phyloP scores from a whole-genome alignment of 768 basidiomycete genomes.

The Calocera viscosa region DNA sequence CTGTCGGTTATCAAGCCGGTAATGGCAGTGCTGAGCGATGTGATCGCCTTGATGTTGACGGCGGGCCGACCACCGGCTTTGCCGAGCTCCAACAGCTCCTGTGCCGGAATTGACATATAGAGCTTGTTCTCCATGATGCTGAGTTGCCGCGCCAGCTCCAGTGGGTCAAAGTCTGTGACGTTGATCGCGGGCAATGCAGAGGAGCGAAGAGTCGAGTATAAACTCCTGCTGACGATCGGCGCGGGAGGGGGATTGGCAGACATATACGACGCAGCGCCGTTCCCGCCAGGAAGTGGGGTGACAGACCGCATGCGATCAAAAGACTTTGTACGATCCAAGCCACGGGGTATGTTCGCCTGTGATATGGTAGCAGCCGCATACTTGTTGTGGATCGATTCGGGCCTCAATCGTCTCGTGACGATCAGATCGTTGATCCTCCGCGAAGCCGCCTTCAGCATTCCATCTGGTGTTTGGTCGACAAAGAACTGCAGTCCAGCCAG shows the following conservation, averaged over 20 bases:
- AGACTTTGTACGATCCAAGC: conserved; percentile 24
- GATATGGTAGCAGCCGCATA: conserved; percentile 21
- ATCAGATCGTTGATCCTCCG: conserved; percentile 1
- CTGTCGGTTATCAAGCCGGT: conserved; percentile 95
- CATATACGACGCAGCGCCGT: conserved; percentile 50
- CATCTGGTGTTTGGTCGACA: conserved; percentile 14
- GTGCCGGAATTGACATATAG: conserved; percentile 73
- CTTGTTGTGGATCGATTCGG: conserved; percentile 5
- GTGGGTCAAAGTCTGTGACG: conserved; percentile 82
- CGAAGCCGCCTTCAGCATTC: neutral
- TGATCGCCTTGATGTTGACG: conserved; percentile 68
- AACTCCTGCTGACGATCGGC: conserved; percentile 69
- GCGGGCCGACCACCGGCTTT: conserved; percentile 54
- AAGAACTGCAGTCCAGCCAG: conserved; percentile 28
- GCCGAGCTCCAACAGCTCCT: conserved; percentile 77
- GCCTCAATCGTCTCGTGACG: neutral
- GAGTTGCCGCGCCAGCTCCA: conserved; percentile 86
- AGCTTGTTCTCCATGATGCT: conserved; percentile 86
- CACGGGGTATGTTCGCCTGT: conserved; percentile 25
- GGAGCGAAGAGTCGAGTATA: conserved; percentile 54
- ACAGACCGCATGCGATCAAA: conserved; percentile 38
- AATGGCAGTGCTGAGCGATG: conserved; percentile 77
- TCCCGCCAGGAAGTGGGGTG: conserved; percentile 41
- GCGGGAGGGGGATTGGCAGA: conserved; percentile 44
- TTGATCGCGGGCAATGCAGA: conserved; percentile 49